A percentile compares a stretch with the other conserved stretches of the same genome.
phyloP scores from a whole-genome alignment of 352 stramenopile species.

The Globisporangium camurandrum region DNA sequence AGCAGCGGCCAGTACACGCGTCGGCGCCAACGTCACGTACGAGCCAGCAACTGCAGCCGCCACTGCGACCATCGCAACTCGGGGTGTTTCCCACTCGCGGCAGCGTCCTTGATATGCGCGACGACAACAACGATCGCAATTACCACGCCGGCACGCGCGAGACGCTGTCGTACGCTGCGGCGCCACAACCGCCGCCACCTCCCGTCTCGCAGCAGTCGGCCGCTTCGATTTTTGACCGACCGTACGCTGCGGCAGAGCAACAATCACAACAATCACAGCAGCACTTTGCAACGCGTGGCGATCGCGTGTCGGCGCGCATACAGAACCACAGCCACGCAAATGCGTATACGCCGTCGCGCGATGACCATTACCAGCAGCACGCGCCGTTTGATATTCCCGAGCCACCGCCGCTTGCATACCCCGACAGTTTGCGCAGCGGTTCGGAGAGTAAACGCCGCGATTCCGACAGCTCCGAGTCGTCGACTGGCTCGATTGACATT shows the following conservation, averaged over 20 bases:
- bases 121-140: no score
- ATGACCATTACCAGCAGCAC: conserved; percentile 6
- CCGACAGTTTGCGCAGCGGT: conserved; percentile 7
- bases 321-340: conserved; percentile 11
- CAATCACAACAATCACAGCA: conserved; percentile 3
- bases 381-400: conserved; percentile 13
- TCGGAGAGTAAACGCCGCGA: conserved; percentile 16
- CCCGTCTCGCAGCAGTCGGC: conserved; percentile 18
- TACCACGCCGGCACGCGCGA: not conserved
- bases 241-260: conserved; percentile 11
- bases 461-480: conserved; percentile 61
- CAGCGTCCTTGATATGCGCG: conserved; percentile 18
- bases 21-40: conserved; percentile 22
- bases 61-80: conserved; percentile 22
- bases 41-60: no score
- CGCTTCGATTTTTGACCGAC: conserved; percentile 62
- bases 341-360: no score
- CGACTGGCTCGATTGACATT: conserved; percentile 62
- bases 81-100: conserved; percentile 29
- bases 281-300: conserved; percentile 1
- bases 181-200: conserved; percentile 1
- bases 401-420: not conserved
- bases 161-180: conserved; percentile 17
- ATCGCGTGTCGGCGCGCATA: conserved; percentile 1
- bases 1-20: conserved; percentile 12